Evolutionary conservation across 164 flowering plant species (phyloP), one percentile per base, ranked within the genome.

Genomic region (Echeveria elegans): DNA sequence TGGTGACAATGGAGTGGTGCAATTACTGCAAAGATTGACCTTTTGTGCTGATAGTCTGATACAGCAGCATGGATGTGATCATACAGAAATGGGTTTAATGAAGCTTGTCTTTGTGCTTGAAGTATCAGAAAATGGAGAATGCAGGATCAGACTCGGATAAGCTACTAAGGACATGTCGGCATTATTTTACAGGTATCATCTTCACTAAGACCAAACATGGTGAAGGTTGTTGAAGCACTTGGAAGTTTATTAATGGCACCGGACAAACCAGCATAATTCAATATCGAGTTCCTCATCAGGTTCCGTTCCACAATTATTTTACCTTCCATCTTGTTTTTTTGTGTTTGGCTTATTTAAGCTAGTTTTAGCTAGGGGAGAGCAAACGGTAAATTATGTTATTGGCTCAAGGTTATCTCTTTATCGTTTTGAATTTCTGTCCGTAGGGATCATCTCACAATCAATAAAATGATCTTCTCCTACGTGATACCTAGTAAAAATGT

Each of bases 21-120:
- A 50, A 5, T 50, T 50, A 50, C 7, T 50, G 24, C 28, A 19
- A 50, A 50, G 3, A 5, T 15, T 18, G 5, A 45, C 50, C 1
- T 45, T 19, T 0, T 36, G 11, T 15, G 67, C 62, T 7, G 26
- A 4, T 31, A 77, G 15, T 64, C 62, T 7, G 26, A 4, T 31
- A 77, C 30, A 1, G 92, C 37, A 34, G 89, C 56, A 82, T 24
- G 56, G 28, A 50, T 50, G 28, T 50, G 56, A 50, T 50, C 21
- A 50, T 50, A n/a, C 28, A 21, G 28, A n/a, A 23, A 5, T n/a
- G 10, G 56, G 11, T 50, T 50, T 21, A 50, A 50, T 50, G 26
- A 50, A 21, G 8, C 2, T 50, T 50, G 56, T 50, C 5, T n/a
- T 21, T 21, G 11, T 50, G 28, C 56, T 23, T 50, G 28, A n/a